phyloP scores from a whole-genome alignment of 306 rosid genomes.

The Quillaja saponaria region DNA sequence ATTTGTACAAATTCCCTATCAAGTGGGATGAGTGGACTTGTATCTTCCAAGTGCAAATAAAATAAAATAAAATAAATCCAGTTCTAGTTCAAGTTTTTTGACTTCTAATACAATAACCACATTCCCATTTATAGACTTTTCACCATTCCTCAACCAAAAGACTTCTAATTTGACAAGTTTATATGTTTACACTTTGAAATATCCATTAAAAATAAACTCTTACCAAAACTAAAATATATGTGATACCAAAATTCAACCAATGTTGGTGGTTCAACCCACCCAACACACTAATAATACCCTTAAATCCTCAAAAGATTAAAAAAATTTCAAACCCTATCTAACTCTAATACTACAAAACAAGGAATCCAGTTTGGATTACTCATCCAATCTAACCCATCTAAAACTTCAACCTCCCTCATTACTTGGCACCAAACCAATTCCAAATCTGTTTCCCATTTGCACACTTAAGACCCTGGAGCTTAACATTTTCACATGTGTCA shows the following conservation, averaged over 20 bases:
- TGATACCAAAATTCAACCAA: slow-evolving; percentile 45
- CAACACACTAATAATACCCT: slow-evolving; percentile 4
- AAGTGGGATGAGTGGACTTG: neutral
- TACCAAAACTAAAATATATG: neutral
- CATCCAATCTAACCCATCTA: slow-evolving; percentile 13
- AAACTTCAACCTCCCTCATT: slow-evolving; percentile 33
- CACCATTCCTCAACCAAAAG: slow-evolving; percentile 25
- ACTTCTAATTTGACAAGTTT: slow-evolving; percentile 42
- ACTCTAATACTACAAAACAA: slow-evolving; percentile 29
- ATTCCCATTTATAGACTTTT: slow-evolving; percentile 15
- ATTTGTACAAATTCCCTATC: neutral
- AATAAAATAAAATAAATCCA: neutral
- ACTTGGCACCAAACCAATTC: slow-evolving; percentile 28
- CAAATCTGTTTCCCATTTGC: slow-evolving; percentile 2
- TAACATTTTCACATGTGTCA: slow-evolving; percentile 39
- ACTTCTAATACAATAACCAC: slow-evolving; percentile 25
- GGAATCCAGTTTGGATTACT: slow-evolving; percentile 41
- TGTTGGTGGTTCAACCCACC: slow-evolving; percentile 68
- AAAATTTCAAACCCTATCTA: slow-evolving; percentile 19
- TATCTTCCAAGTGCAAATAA: slow-evolving; percentile 10
- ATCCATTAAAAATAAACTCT: slow-evolving; percentile 5
- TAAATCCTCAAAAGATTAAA: neutral
- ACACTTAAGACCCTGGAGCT: slow-evolving; percentile 6
- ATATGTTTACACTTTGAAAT: slow-evolving; percentile 25
- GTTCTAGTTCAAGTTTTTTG: slow-evolving; percentile 8